A percentile compares a stretch with the other conserved stretches of the same genome.
phyloP scores from a whole-genome alignment of 495 filamentous ascomycete genomes.

The Aspergillus egyptiacus region DNA sequence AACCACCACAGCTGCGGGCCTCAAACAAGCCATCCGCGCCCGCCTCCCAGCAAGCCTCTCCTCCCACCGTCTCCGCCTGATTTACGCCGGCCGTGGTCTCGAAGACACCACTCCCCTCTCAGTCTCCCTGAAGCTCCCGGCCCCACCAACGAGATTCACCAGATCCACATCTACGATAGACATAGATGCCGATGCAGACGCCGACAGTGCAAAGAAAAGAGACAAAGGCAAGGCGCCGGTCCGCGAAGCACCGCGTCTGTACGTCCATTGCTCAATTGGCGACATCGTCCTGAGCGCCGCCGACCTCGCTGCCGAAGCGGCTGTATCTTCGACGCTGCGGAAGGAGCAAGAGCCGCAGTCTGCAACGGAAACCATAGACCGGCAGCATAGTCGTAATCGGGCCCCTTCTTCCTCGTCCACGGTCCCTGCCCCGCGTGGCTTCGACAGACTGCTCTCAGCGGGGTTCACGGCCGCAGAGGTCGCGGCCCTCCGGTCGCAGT shows the following conservation, averaged over 20 bases:
- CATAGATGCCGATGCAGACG: slow-evolving; percentile 15
- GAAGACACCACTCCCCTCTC: slow-evolving; percentile 61
- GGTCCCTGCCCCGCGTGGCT: slow-evolving; percentile 69
- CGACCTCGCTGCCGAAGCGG: slow-evolving; percentile 66
- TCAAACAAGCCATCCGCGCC: slow-evolving; percentile 76
- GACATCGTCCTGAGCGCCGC: slow-evolving; percentile 51
- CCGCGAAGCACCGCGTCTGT: slow-evolving; percentile 51
- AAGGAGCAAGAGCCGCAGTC: slow-evolving; percentile 1
- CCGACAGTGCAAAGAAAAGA: slow-evolving; percentile 27
- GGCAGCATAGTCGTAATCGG: not conserved
- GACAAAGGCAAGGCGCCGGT: slow-evolving; percentile 53
- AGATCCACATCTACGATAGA: slow-evolving; percentile 8
- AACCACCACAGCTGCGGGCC: slow-evolving; percentile 62
- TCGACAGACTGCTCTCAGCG: slow-evolving; percentile 74
- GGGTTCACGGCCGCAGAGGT: slow-evolving; percentile 81
- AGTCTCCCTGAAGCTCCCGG: slow-evolving; percentile 56
- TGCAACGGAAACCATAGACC: not conserved
- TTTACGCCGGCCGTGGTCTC: slow-evolving; percentile 80
- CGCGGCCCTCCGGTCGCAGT: slow-evolving; percentile 74
- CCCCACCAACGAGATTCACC: slow-evolving; percentile 39
- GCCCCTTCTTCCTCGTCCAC: slow-evolving; percentile 22
- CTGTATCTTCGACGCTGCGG: slow-evolving; percentile 35
- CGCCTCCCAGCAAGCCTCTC: slow-evolving; percentile 58
- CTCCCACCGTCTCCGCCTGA: slow-evolving; percentile 70
- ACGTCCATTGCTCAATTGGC: slow-evolving; percentile 88